A percentile compares a stretch with the other conserved stretches of the same genome.
phyloP scores from a whole-genome alignment of 2,329 filamentous ascomycete genomes.

The Paraphoma chrysanthemicola region DNA sequence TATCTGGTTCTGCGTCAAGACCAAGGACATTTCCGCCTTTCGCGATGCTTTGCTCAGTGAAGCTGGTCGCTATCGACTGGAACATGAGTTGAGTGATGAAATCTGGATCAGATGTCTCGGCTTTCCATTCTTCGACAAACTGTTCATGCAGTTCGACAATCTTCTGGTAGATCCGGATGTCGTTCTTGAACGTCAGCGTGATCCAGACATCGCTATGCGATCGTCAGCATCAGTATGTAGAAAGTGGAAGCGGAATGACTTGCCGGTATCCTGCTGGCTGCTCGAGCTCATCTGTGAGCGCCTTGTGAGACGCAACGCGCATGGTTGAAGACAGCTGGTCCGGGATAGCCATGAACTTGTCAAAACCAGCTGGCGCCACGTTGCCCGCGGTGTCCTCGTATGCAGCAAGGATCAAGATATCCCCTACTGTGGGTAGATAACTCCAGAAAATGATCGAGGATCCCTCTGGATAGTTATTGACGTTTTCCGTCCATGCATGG shows the following conservation, averaged over 20 bases:
- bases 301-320: conserved; percentile 30
- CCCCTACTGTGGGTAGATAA: conserved; percentile 17
- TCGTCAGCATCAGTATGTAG: conserved; percentile 2
- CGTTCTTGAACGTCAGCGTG: conserved; percentile 34
- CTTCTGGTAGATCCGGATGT: conserved; percentile 17
- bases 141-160: conserved; percentile 27
- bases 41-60: conserved; percentile 22
- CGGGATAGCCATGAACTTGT: conserved; percentile 29
- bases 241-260: background rate
- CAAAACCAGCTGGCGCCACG: conserved; percentile 23
- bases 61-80: conserved; percentile 24
- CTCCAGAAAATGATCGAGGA: conserved; percentile 33
- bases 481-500: conserved; percentile 29
- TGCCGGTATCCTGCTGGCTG: conserved; percentile 32
- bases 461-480: conserved; percentile 29
- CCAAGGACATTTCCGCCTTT: conserved; percentile 37
- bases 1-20: conserved; percentile 25
- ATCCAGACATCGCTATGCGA: conserved; percentile 26
- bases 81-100: conserved; percentile 37
- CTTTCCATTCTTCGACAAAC: conserved; percentile 27
- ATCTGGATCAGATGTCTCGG: conserved; percentile 9
- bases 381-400: conserved; percentile 27
- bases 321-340: conserved; percentile 14
- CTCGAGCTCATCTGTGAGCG: conserved; percentile 30
- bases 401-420: conserved; percentile 28